These are phyloP conservation scores for Ogataea nitratoaversa DNA, from an alignment of 805 yeast genomes.

Conservation along the genomic window DNA sequence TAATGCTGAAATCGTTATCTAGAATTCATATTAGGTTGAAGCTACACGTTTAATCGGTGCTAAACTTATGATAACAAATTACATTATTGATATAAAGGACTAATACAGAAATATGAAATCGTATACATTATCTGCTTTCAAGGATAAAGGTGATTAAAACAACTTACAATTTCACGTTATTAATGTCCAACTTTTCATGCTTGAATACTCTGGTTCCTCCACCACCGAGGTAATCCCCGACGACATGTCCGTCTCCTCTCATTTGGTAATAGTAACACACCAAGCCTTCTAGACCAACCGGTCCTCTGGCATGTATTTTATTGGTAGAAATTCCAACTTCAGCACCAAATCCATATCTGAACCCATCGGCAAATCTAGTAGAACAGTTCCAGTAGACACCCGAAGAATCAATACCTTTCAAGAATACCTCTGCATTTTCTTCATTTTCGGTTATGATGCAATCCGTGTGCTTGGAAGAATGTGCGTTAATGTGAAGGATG, in stretches of 20 bases:
- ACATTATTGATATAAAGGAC: too few relatives aligned
- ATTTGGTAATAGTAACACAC: conserved; percentile 94
- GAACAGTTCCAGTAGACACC: conserved; percentile 98
- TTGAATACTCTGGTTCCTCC: conserved; percentile 80
- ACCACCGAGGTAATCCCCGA: conserved; percentile 86
- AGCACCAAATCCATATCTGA: conserved; percentile 96
- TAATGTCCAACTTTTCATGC: conserved; percentile 57
- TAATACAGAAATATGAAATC: too few relatives aligned
- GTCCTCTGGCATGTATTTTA: conserved; percentile 97
- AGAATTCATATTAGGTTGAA: too few relatives aligned
- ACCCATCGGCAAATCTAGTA: conserved; percentile 97
- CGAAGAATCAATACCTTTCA: conserved; percentile 86
- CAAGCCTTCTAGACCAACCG: conserved; percentile 95
- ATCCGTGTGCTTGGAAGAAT: conserved; percentile 96
- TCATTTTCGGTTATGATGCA: conserved; percentile 78
- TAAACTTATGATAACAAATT: too few relatives aligned
- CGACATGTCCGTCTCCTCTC: conserved; percentile 90
- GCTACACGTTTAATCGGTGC: too few relatives aligned
- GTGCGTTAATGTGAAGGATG: conserved; percentile 78
- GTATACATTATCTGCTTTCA: too few relatives aligned
- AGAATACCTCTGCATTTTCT: conserved; percentile 65
- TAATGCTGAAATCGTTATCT: too few relatives aligned
- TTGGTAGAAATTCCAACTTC: conserved; percentile 98
- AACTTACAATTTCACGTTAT: conserved; percentile 17
- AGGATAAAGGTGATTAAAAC: not conserved